Percentiles rank a stretch among this genome's conserved stretches.
phyloP scores from a whole-genome alignment of 139 green algal species.

The Chlorella sp. region DNA sequence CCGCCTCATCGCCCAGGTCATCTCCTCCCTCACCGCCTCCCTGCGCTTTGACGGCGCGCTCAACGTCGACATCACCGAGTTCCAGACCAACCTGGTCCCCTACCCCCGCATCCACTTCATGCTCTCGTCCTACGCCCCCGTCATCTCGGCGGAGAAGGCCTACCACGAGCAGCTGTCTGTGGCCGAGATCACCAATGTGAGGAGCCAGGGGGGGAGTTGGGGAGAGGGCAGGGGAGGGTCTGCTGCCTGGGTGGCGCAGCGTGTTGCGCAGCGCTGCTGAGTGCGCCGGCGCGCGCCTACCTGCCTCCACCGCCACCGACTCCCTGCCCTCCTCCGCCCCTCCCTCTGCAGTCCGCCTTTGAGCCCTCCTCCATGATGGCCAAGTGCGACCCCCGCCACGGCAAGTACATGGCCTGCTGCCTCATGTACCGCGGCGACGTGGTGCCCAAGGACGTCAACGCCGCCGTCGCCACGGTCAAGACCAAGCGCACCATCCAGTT shows the following conservation, averaged over 20 bases:
- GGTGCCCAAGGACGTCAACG: slow-evolving; percentile 99
- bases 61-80: slow-evolving; percentile 98
- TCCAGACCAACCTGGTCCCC: slow-evolving; percentile 99
- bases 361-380: slow-evolving; percentile 97
- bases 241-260: too few species aligned
- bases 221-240: too few species aligned
- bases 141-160: slow-evolving; percentile 99
- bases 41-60: slow-evolving; percentile 95
- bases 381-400: slow-evolving; percentile 96
- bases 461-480: slow-evolving; percentile 97
- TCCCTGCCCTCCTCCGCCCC: too few species aligned
- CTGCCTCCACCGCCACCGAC: too few species aligned
- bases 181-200: slow-evolving; percentile 99
- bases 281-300: too few species aligned
- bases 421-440: slow-evolving; percentile 99
- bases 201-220: too few species aligned
- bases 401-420: slow-evolving; percentile 99
- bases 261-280: too few species aligned
- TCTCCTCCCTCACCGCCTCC: slow-evolving; percentile 94
- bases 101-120: slow-evolving; percentile 99
- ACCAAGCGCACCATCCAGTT: slow-evolving; percentile 99
- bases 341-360: slow-evolving; percentile 90
- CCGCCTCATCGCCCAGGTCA: slow-evolving; percentile 90
- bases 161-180: slow-evolving; percentile 99
- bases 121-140: slow-evolving; percentile 96